Evolutionary conservation across 1,284 basidiomycete genomes (phyloP).

Genomic region (Ceratobasidium theobromae): DNA sequence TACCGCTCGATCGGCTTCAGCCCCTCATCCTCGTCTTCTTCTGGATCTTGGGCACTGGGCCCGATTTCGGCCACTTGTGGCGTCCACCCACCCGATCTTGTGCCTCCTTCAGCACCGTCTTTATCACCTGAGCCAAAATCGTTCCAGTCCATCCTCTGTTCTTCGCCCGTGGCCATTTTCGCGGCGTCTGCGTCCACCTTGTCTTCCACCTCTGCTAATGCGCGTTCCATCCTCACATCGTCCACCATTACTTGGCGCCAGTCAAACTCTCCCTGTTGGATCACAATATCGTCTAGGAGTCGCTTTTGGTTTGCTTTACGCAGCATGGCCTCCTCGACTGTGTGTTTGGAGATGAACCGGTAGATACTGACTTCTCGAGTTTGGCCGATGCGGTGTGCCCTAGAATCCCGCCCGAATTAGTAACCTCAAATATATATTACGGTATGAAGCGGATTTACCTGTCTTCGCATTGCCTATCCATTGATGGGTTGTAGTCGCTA

Average conservation of each 20-base stretch:
- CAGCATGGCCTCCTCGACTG: slow-evolving; percentile 95
- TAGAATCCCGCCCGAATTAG: slow-evolving; percentile 45
- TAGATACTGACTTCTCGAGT: slow-evolving; percentile 97
- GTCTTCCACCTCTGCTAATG: slow-evolving; percentile 87
- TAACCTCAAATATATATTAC: too few relatives aligned
- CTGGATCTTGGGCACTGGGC: slow-evolving; percentile 35
- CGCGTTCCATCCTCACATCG: slow-evolving; percentile 55
- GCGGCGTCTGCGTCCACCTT: slow-evolving; percentile 83
- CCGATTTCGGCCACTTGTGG: neutral
- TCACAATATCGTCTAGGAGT: slow-evolving; percentile 86
- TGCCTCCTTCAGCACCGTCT: slow-evolving; percentile 27
- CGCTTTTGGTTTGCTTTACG: slow-evolving; percentile 97
- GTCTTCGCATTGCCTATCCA: slow-evolving; percentile 97
- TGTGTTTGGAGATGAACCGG: slow-evolving; percentile 89
- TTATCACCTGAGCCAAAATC: slow-evolving; percentile 63
- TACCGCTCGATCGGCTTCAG: slow-evolving; percentile 67
- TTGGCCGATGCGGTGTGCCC: slow-evolving; percentile 92
- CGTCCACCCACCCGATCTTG: neutral
- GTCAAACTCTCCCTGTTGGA: slow-evolving; percentile 93
- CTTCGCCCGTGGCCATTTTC: slow-evolving; percentile 74
- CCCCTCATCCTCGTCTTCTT: slow-evolving; percentile 53
- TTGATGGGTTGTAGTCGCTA: slow-evolving; percentile 96
- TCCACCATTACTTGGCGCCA: slow-evolving; percentile 81
- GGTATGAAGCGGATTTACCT: too few relatives aligned
- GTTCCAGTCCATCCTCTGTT: slow-evolving; percentile 73